Percentiles rank a stretch among this genome's conserved stretches.
Evolutionary conservation across 495 filamentous ascomycete genomes (phyloP).

Genomic region (Rostrohypoxylon terebratum): DNA sequence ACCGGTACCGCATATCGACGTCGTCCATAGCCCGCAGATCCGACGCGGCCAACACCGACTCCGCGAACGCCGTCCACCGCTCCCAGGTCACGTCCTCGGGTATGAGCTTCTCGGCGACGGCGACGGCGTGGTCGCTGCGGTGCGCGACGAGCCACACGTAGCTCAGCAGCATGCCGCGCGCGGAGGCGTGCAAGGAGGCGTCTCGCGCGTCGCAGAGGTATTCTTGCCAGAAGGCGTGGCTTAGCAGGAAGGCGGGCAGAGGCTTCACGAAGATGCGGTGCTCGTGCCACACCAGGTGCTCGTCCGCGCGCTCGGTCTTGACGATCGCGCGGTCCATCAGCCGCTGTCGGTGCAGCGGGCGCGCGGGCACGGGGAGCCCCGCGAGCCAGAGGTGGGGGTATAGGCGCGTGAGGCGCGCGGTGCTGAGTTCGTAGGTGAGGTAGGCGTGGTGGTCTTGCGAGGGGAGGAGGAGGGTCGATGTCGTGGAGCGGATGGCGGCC

Average conservation of each 20-base stretch:
- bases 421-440: background rate
- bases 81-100: slow-evolving; percentile 7
- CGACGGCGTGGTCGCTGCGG: slow-evolving; percentile 11
- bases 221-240: slow-evolving; percentile 1
- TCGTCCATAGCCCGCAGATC: background rate
- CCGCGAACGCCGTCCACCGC: background rate
- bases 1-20: slow-evolving; percentile 6
- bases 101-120: background rate
- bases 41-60: background rate
- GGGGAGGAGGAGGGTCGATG: background rate
- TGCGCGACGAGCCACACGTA: slow-evolving; percentile 14
- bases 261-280: slow-evolving; percentile 12
- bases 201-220: background rate
- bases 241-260: slow-evolving; percentile 1
- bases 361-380: slow-evolving; percentile 2
- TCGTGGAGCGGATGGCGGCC: background rate
- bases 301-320: slow-evolving; percentile 4
- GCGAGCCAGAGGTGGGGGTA: slow-evolving; percentile 5
- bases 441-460: background rate
- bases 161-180: slow-evolving; percentile 1
- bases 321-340: slow-evolving; percentile 6
- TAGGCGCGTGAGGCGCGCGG: background rate
- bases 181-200: slow-evolving; percentile 3
- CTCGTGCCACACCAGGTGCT: slow-evolving; percentile 14
- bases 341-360: slow-evolving; percentile 8